phyloP scores from a whole-genome alignment of 2,329 filamentous ascomycete species.

The Leptosphaerulina australis region DNA sequence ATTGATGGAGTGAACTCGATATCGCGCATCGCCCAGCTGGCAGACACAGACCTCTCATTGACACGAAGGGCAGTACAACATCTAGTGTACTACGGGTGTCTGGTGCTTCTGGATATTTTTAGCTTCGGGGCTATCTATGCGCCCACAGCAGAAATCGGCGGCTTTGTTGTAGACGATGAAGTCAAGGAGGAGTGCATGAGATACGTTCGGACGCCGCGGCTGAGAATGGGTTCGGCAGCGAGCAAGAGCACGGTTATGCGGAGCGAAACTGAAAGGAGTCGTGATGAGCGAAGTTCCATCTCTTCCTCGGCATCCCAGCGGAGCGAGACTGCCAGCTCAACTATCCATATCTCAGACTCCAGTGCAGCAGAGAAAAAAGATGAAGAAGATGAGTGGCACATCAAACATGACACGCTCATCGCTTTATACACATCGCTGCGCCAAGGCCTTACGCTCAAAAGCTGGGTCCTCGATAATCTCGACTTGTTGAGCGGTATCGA shows the following conservation, averaged over 20 bases:
- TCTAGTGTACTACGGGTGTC: conserved; percentile 89
- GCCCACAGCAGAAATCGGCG: conserved; percentile 75
- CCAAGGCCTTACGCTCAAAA: conserved; percentile 81
- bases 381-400: conserved; percentile 24
- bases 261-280: conserved; percentile 27
- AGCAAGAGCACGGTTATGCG: conserved; percentile 15
- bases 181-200: conserved; percentile 86
- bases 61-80: conserved; percentile 87
- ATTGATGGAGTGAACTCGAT: conserved; percentile 93
- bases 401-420: conserved; percentile 61
- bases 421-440: conserved; percentile 85
- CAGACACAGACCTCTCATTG: conserved; percentile 85
- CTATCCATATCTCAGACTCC: conserved; percentile 23
- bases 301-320: conserved; percentile 33
- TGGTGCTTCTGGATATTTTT: conserved; percentile 91
- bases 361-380: conserved; percentile 16
- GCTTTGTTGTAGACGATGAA: conserved; percentile 75
- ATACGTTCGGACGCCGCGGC: conserved; percentile 67
- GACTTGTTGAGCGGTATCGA: conserved; percentile 78
- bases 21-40: conserved; percentile 80
- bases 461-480: conserved; percentile 81
- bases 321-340: conserved; percentile 23
- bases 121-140: conserved; percentile 93
- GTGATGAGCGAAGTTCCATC: conserved; percentile 29
- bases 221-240: conserved; percentile 25